Conservation (phyloP, 169 alveolate species). For the Haemoproteus tartakovskyi region DNA sequence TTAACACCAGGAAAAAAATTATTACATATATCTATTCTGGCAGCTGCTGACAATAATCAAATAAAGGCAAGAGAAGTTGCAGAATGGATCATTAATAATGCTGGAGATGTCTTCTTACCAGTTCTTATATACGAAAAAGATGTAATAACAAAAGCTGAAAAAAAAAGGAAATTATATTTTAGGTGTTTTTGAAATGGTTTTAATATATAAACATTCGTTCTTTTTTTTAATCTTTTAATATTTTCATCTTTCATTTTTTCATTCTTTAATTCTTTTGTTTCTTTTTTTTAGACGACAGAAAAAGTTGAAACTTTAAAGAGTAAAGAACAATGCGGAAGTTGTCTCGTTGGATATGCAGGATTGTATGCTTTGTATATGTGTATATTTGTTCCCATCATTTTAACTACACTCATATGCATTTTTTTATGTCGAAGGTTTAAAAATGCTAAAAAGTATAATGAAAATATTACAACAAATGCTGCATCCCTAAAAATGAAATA, state of each 20-base stretch:
- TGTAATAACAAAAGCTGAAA: conserved; percentile 13
- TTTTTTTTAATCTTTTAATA: background rate
- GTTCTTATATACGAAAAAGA: conserved; percentile 36
- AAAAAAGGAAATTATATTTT: background rate
- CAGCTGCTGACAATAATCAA: conserved; percentile 19
- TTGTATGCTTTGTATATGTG: conserved; percentile 40
- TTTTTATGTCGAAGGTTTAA: conserved; percentile 10
- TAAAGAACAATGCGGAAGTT: conserved; percentile 31
- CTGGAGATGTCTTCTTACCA: background rate
- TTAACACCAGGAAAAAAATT: conserved; percentile 20
- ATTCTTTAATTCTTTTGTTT: background rate
- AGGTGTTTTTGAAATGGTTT: background rate
- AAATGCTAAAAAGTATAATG: background rate
- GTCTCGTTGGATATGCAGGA: conserved; percentile 44
- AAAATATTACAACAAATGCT: background rate
- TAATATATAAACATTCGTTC: background rate
- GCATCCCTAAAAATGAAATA: no score
- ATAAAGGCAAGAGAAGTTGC: conserved; percentile 31
- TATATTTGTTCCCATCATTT: conserved; percentile 30
- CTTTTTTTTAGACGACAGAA: conserved; percentile 7
- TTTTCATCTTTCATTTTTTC: background rate
- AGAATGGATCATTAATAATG: conserved; percentile 11
- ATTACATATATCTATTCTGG: conserved; percentile 30
- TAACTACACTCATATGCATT: conserved; percentile 35
- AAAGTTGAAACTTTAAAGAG: conserved; percentile 15